Percentiles rank a stretch among this genome's conserved stretches.
Evolutionary conservation across 371 early-diverging fungal species (phyloP).

Genomic region (Mucor lusitanicus): DNA sequence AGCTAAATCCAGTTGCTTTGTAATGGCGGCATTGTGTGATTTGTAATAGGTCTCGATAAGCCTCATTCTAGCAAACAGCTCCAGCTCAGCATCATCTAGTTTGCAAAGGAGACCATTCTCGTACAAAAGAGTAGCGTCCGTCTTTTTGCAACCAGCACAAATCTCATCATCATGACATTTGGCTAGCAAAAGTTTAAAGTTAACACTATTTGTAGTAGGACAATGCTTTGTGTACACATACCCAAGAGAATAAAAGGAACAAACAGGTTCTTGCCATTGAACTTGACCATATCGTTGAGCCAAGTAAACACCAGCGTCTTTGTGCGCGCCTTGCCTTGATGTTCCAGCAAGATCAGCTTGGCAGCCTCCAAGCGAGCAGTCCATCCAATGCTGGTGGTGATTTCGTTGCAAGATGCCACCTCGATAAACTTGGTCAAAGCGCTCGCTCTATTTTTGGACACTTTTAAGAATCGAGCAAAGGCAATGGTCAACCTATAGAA

Average conservation of each 20-base stretch:
- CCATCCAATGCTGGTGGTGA: constrained; percentile 13
- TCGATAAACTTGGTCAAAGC: constrained; percentile 20
- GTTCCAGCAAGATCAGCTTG: constrained; percentile 12
- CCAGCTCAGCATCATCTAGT: constrained; percentile 5
- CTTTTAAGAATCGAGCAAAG: constrained; percentile 16
- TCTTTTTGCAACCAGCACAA: constrained; percentile 11
- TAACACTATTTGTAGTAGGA: neutral
- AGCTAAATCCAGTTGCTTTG: constrained; percentile 7
- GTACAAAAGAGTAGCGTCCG: neutral
- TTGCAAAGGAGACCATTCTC: constrained; percentile 10
- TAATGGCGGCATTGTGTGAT: neutral
- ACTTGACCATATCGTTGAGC: constrained; percentile 11
- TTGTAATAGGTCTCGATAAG: constrained; percentile 15
- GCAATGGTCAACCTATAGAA: constrained; percentile 19
- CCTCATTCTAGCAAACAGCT: constrained; percentile 12
- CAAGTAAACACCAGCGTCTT: constrained; percentile 10
- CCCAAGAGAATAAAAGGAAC: constrained; percentile 15
- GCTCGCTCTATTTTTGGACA: neutral
- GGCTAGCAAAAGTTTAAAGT: neutral
- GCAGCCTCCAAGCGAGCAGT: constrained; percentile 16
- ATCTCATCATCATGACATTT: constrained; percentile 25
- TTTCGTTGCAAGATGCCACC: constrained; percentile 1
- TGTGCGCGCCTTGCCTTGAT: constrained; percentile 15
- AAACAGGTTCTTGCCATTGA: constrained; percentile 16
- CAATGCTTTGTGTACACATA: constrained; percentile 2